A percentile compares a stretch with the other conserved stretches of the same genome.
Evolutionary conservation across 805 yeast species (phyloP).

Genomic region (Candida montana): DNA sequence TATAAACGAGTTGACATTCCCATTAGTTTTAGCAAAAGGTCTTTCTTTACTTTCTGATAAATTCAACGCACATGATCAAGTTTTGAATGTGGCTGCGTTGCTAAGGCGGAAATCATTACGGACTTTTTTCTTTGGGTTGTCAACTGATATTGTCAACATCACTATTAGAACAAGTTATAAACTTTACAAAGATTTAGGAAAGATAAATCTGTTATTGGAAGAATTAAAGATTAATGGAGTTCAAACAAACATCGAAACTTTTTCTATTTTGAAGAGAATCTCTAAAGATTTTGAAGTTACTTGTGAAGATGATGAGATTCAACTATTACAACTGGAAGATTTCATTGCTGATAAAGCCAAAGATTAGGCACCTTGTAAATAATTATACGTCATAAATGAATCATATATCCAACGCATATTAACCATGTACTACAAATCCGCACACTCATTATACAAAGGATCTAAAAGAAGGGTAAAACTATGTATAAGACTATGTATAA

Average conservation of each 20-base stretch:
- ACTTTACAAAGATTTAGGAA: conserved; percentile 30
- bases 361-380: no score
- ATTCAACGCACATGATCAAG: conserved; percentile 2
- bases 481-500: no score
- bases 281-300: conserved; percentile 5
- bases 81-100: conserved; percentile 21
- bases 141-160: conserved; percentile 34
- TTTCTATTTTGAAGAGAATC: conserved; percentile 10
- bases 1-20: conserved; percentile 5
- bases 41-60: background rate
- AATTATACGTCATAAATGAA: no score
- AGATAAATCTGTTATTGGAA: conserved; percentile 30
- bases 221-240: conserved; percentile 39
- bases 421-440: no score
- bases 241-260: conserved; percentile 30
- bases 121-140: conserved; percentile 32
- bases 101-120: conserved; percentile 28
- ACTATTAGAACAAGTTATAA: conserved; percentile 35
- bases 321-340: conserved; percentile 1
- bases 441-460: no score
- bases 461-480: no score
- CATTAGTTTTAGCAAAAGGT: conserved; percentile 1
- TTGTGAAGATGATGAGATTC: background rate
- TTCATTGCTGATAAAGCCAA: background rate
- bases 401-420: background rate